Percentiles rank a stretch among this genome's conserved stretches.
These are phyloP conservation scores for Daldinia sp. DNA, from an alignment of 2,329 filamentous ascomycete species.

Conservation along the genomic window DNA sequence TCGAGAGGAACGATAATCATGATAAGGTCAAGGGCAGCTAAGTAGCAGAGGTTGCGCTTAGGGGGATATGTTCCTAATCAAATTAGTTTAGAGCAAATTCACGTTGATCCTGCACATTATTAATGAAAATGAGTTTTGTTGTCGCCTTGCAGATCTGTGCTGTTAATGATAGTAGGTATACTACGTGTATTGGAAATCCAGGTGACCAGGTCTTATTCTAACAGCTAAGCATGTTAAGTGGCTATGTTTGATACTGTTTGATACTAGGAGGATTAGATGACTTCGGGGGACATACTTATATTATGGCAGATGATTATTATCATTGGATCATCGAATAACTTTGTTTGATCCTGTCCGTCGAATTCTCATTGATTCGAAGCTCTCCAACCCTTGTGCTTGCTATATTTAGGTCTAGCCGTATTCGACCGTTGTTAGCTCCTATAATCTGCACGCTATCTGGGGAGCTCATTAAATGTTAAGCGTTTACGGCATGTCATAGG, in stretches of 20 bases:
- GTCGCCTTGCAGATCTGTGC: neutral
- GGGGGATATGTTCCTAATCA: constrained; percentile 16
- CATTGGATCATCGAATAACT: neutral
- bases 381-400: neutral
- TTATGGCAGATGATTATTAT: neutral
- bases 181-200: neutral
- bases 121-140: neutral
- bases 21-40: constrained; percentile 22
- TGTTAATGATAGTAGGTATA: neutral
- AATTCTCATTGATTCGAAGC: neutral
- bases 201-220: no score
- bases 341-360: neutral
- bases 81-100: constrained; percentile 22
- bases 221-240: neutral
- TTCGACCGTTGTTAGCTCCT: neutral
- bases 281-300: neutral
- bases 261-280: neutral
- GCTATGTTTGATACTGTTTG: neutral
- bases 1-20: constrained; percentile 20
- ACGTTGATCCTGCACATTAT: constrained; percentile 6
- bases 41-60: constrained; percentile 21
- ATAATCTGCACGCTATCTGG: neutral
- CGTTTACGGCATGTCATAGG: neutral
- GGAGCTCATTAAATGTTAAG: constrained; percentile 6
- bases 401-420: constrained; percentile 1